Base-by-base conservation (phyloP, 257 asterid genomes). In the Solanum dulcamara region DNA sequence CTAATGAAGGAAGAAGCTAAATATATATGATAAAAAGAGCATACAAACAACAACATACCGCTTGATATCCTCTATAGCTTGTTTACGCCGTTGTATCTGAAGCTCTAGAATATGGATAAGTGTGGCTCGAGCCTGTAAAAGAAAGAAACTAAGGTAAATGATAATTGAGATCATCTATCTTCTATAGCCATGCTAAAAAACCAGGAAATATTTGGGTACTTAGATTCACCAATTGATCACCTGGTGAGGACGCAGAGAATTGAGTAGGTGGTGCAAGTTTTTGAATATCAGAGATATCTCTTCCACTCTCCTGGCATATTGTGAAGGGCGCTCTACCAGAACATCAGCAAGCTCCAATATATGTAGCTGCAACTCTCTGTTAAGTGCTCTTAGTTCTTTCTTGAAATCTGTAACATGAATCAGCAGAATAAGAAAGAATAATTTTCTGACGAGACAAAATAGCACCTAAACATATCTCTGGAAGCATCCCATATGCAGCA, bases 231-330 rank as follows among this genome's bases (percentile, higher is more conserved):
- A 79, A 48, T 70, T 79, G 62, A 67, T 87, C 68, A 95, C 99
- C 98, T 95, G 99, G 91, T 97, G 98, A 17, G 98, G 99, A 10
- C 99, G 98, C 75, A 94, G 85, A 62, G 98, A 93, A 88, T 97
- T 97, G 86, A 97, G 97, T 87, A 97, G 97, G 91, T 95, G 98
- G 88, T 95, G 96, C 88, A 97, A 85, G 85, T 97, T 97, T 92
- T 97, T 95, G 90, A 93, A 94, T 87, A 97, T 92, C 67, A 95
- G 92, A 86, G 99, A 95, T 68, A 97, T 92, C 26, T 94, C 99
- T 87, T 97, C 99, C 59, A 97, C 98, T 89, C 99, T 92, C 90
- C 99, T 86, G 30, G 98, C 99, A 87, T 94, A 97, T 84, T 97
- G 99, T 32, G 98, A 95, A 66, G 99, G 99, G 67, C 98, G 90